Evolutionary conservation across 345 rosid species (phyloP).

Genomic region (Boechera retrofracta): DNA sequence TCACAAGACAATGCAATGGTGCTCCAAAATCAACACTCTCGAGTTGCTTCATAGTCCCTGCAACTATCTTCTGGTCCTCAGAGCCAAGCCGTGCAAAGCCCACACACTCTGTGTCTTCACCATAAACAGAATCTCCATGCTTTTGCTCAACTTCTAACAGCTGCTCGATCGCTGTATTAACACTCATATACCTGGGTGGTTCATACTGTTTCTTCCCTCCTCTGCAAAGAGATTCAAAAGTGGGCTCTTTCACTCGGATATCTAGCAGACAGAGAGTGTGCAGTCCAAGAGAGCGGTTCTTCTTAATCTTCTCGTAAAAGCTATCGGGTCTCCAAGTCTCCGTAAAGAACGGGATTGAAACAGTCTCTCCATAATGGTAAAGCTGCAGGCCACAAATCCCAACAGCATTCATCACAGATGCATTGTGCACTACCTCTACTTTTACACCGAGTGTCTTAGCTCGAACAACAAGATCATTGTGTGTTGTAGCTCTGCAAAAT

Average conservation of each 20-base stretch:
- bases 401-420: constrained; percentile 93
- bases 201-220: constrained; percentile 89
- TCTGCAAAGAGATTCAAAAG: constrained; percentile 92
- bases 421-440: constrained; percentile 85
- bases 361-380: constrained; percentile 90
- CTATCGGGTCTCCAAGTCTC: constrained; percentile 94
- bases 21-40: constrained; percentile 73
- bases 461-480: constrained; percentile 89
- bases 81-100: constrained; percentile 87
- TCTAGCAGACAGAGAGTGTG: constrained; percentile 94
- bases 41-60: constrained; percentile 79
- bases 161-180: constrained; percentile 88
- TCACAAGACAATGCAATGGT: constrained; percentile 86
- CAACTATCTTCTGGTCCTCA: constrained; percentile 79
- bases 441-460: constrained; percentile 74
- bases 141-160: constrained; percentile 78
- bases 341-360: constrained; percentile 84
- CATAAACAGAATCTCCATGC: constrained; percentile 65
- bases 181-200: constrained; percentile 86
- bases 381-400: constrained; percentile 93
- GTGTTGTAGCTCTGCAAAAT: constrained; percentile 81
- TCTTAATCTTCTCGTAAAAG: constrained; percentile 82
- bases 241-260: constrained; percentile 91
- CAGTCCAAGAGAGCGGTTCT: constrained; percentile 69
- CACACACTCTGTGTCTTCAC: constrained; percentile 69